A percentile compares a stretch with the other conserved stretches of the same genome.
phyloP scores from a whole-genome alignment of 2,329 filamentous ascomycete genomes.

The Alternaria sp. region DNA sequence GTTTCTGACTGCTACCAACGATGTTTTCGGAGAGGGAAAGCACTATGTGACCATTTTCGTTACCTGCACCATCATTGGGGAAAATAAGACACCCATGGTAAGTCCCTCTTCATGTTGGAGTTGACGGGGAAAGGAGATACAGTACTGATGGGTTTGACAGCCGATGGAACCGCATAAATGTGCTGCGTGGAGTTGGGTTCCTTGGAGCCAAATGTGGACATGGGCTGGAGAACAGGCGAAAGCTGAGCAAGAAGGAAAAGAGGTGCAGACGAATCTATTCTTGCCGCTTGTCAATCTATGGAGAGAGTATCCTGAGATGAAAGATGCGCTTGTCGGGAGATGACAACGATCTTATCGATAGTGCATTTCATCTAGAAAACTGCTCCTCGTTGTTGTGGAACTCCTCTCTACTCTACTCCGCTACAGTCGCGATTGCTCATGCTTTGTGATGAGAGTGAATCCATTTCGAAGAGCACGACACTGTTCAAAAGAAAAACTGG shows the following conservation, averaged over 20 bases:
- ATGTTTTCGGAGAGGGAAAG: conserved; percentile 67
- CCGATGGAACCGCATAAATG: conserved; percentile 61
- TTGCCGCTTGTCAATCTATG: conserved; percentile 57
- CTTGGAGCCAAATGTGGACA: conserved; percentile 55
- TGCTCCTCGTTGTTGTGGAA: neutral
- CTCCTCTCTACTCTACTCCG: neutral
- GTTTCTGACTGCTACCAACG: conserved; percentile 70
- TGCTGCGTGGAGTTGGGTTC: conserved; percentile 60
- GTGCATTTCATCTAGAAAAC: neutral
- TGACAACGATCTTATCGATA: conserved; percentile 1
- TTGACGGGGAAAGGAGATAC: neutral
- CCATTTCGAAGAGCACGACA: neutral
- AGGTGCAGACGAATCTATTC: conserved; percentile 50
- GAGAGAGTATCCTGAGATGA: conserved; percentile 37
- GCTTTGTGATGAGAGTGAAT: neutral
- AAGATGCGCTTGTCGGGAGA: conserved; percentile 21
- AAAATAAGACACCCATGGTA: conserved; percentile 61
- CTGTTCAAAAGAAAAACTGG: neutral
- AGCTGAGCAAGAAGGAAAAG: conserved; percentile 32
- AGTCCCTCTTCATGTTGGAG: conserved; percentile 18
- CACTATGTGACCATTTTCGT: conserved; percentile 81
- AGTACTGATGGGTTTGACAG: conserved; percentile 15
- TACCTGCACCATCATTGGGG: conserved; percentile 57
- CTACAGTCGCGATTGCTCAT: neutral
- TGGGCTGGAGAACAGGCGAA: conserved; percentile 45